Percentiles rank a stretch among this genome's conserved stretches.
phyloP scores from a whole-genome alignment of 345 rosid genomes.

The Salix suchowensis region DNA sequence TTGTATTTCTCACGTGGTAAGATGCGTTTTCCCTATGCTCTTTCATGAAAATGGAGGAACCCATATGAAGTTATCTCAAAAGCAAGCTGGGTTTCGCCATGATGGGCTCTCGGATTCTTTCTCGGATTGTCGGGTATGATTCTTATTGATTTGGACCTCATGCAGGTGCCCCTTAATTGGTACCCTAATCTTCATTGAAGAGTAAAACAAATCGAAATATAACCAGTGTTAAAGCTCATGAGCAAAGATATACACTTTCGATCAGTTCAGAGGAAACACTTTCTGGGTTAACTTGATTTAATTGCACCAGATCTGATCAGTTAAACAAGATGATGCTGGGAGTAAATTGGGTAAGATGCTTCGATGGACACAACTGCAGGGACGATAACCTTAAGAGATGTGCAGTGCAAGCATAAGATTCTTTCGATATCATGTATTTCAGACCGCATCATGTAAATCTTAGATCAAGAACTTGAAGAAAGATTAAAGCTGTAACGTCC shows the following conservation, averaged over 20 bases:
- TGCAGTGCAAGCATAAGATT: not conserved
- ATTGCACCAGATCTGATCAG: not conserved
- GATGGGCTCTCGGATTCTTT: not conserved
- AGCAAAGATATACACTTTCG: not conserved
- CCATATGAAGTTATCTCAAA: not conserved
- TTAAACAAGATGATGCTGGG: not conserved
- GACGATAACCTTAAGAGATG: not conserved
- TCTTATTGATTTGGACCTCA: not conserved
- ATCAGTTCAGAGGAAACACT: not conserved
- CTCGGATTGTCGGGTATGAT: not conserved
- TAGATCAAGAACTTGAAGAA: not conserved
- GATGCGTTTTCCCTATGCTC: not conserved
- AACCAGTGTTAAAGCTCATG: not conserved
- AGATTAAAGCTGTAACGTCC: not conserved
- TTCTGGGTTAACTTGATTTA: not conserved
- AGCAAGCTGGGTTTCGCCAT: not conserved
- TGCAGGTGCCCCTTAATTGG: not conserved
- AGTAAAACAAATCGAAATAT: not conserved
- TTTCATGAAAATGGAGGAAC: constrained; percentile 14
- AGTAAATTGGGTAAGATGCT: not conserved
- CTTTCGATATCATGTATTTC: not conserved
- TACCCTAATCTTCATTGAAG: not conserved
- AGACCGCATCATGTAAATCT: not conserved
- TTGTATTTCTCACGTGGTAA: too few relatives aligned
- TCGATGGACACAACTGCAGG: not conserved